Evolutionary conservation across 768 basidiomycete genomes (phyloP).

Genomic region (Tylopilus balloui): DNA sequence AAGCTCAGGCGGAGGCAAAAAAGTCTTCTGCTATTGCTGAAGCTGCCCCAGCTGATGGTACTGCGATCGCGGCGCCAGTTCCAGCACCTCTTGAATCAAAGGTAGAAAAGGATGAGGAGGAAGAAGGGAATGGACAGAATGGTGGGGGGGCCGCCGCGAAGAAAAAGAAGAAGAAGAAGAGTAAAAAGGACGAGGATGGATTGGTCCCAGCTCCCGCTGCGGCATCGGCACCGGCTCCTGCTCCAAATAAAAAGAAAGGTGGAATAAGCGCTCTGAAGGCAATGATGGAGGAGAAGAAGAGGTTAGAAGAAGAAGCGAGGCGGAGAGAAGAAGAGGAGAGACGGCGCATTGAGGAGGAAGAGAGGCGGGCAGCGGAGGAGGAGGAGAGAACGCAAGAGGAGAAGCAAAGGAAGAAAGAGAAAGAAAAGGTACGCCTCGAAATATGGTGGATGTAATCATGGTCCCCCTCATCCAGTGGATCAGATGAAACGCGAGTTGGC

Average conservation of each 20-base stretch:
- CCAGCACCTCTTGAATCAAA: slow-evolving; percentile 29
- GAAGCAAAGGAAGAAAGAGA: slow-evolving; percentile 80
- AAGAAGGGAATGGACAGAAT: slow-evolving; percentile 62
- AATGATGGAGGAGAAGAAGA: slow-evolving; percentile 89
- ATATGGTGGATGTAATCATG: background rate
- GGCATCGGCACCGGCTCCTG: slow-evolving; percentile 33
- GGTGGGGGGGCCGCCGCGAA: slow-evolving; percentile 49
- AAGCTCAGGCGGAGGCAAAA: slow-evolving; percentile 87
- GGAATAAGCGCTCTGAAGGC: slow-evolving; percentile 83
- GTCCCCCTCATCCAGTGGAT: background rate
- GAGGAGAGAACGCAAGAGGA: slow-evolving; percentile 74
- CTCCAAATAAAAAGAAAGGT: slow-evolving; percentile 63
- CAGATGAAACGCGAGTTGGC: slow-evolving; percentile 86
- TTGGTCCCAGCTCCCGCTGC: slow-evolving; percentile 40
- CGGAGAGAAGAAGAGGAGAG: slow-evolving; percentile 72
- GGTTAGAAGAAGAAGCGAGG: slow-evolving; percentile 79
- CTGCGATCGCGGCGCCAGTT: slow-evolving; percentile 5
- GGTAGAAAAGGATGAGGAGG: slow-evolving; percentile 50
- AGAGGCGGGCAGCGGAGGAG: slow-evolving; percentile 72
- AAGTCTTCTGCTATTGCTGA: slow-evolving; percentile 41
- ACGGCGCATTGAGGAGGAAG: slow-evolving; percentile 84
- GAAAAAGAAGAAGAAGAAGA: slow-evolving; percentile 83
- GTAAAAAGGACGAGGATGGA: slow-evolving; percentile 70
- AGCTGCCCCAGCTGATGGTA: slow-evolving; percentile 29
- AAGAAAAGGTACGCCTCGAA: slow-evolving; percentile 61